Evolutionary conservation across 1,139 yeast species (phyloP).

Genomic region (Blastobotrys aristatus): DNA sequence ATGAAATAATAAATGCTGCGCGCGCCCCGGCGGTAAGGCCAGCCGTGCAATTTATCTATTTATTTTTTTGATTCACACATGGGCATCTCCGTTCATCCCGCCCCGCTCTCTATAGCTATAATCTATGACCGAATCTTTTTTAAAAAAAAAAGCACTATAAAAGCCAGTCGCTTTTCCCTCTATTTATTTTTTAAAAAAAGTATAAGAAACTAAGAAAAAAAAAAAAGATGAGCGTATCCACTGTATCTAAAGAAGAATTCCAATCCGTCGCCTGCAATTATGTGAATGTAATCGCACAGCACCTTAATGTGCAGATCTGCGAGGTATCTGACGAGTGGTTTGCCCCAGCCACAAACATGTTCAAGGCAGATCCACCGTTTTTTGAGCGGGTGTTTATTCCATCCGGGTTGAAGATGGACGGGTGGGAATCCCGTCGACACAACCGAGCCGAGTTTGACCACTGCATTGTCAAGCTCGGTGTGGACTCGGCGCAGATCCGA

Average conservation of each 20-base stretch:
- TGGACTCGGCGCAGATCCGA: slow-evolving; percentile 66
- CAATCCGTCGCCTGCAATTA: background rate
- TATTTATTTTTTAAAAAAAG: no score
- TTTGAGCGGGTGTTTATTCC: slow-evolving; percentile 73
- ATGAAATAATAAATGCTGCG: no score
- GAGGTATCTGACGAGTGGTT: slow-evolving; percentile 86
- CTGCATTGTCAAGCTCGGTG: slow-evolving; percentile 80
- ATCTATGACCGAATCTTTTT: background rate
- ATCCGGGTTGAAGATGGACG: slow-evolving; percentile 45
- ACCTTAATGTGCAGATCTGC: slow-evolving; percentile 73
- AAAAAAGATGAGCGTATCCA: background rate
- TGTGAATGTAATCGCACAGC: slow-evolving; percentile 60
- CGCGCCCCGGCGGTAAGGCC: no score
- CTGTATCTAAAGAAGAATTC: background rate
- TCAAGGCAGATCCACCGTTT: slow-evolving; percentile 72
- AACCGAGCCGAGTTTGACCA: slow-evolving; percentile 79
- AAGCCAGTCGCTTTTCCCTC: no score
- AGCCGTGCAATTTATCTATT: no score
- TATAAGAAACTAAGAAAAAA: background rate
- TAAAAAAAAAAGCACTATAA: background rate
- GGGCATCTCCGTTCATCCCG: background rate
- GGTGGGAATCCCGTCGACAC: slow-evolving; percentile 90
- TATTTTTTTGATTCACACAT: no score
- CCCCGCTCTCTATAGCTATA: background rate
- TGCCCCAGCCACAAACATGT: slow-evolving; percentile 82